Evolutionary conservation across 345 rosid genomes (phyloP).

Genomic region (Arabidopsis suecica): DNA sequence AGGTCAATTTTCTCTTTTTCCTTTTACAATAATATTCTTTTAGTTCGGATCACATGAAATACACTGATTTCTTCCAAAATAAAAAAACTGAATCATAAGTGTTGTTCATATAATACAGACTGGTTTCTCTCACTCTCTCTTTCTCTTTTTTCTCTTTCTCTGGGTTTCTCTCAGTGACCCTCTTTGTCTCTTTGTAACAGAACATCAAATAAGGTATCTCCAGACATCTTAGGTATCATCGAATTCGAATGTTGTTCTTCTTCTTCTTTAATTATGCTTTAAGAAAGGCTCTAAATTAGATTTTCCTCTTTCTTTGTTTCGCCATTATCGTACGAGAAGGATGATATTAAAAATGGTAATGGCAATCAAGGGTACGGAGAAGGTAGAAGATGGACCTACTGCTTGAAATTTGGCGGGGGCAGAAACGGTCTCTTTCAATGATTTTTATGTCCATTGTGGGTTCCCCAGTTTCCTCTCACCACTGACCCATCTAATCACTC

Average conservation of each 20-base stretch:
- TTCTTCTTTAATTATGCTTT: conserved; percentile 12
- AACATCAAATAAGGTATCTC: conserved; percentile 34
- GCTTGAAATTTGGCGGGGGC: conserved; percentile 76
- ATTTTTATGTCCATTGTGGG: conserved; percentile 56
- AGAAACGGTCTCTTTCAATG: conserved; percentile 80
- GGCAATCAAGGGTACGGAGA: conserved; percentile 51
- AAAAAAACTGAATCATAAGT: conserved; percentile 10
- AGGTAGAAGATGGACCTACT: conserved; percentile 71
- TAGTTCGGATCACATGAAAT: conserved; percentile 44
- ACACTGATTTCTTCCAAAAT: conserved; percentile 8
- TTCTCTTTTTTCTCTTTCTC: neutral
- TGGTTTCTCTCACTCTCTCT: conserved; percentile 15
- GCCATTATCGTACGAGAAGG: conserved; percentile 28
- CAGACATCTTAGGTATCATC: conserved; percentile 49
- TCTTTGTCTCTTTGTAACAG: conserved; percentile 41
- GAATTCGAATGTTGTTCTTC: conserved; percentile 2
- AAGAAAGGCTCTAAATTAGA: neutral
- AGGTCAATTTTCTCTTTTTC: conserved; percentile 3
- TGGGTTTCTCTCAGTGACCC: conserved; percentile 30
- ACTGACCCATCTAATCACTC: conserved; percentile 61
- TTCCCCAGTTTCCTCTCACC: conserved; percentile 56
- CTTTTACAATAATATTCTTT: neutral
- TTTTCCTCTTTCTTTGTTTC: conserved; percentile 5
- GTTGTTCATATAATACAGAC: conserved; percentile 17
- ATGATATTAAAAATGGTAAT: neutral